Base-by-base conservation (phyloP, 2,329 filamentous ascomycete species). In the Fusarium marasasianum region DNA sequence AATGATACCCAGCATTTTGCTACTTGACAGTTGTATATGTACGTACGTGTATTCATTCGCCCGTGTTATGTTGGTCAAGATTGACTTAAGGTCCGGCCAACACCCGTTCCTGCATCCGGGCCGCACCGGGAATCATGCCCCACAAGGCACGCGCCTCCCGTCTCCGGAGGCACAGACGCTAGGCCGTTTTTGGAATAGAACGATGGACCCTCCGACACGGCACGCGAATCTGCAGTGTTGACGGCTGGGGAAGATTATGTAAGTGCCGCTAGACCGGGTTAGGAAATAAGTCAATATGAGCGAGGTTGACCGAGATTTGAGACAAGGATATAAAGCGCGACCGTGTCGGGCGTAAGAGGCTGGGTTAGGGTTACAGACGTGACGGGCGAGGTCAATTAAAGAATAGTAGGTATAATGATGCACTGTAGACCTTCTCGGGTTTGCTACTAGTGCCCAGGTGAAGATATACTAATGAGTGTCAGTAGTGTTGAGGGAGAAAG, bases 1-100 rank as follows among this genome's bases (percentile, higher is more conserved):
- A 77, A 78, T 78, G 76, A 78, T 78, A 78, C 76, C 76, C 76
- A 78, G 67, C 69, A 55, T 70, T 78, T 78, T 76, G 69, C 66
- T 70, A 66, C 54, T 53, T 63, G 33, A 12, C 41, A 24, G 12
- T 31, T 53, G 7, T 44, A 38, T 33, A 33, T 18, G 33, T 35
- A 35, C 33, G 33, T 35, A 35, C 33, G 33, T 35, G 33, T 35
- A 35, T 35, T 48, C 26, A 31, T 22, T 48, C 26, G 45, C 45
- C 13, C 22, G 20, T 48, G 11, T 33, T 50, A 24, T 33, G 48
- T 18, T 33, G n/a, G 48, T 35, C 17, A 45, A 43, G 41, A 44
- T 55, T 43, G 54, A 56, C 41, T 58, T 38, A 40, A 44, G 57
- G 48, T 51, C 47, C 47, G 40, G 53, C 44, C 54, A 45, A 51